These are phyloP conservation scores for Amanita rubescens DNA, from an alignment of 768 basidiomycete species.

Conservation along the genomic window DNA sequence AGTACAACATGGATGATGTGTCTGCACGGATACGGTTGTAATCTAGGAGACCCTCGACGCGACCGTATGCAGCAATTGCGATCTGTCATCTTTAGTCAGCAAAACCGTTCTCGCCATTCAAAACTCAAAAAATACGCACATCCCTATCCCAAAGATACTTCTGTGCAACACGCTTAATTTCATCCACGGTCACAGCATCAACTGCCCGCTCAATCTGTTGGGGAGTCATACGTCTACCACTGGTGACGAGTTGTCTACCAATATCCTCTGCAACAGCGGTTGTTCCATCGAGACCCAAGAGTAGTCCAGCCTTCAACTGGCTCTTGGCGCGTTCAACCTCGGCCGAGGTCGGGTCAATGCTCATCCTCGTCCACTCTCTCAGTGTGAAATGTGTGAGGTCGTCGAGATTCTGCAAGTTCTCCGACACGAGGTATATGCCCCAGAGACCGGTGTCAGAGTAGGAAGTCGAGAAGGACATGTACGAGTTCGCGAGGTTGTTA, in stretches of 20 bases:
- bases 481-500: conserved; percentile 97
- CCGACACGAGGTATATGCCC: conserved; percentile 96
- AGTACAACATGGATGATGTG: conserved; percentile 76
- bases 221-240: conserved; percentile 83
- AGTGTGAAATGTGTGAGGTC: conserved; percentile 92
- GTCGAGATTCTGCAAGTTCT: conserved; percentile 91
- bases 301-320: conserved; percentile 91
- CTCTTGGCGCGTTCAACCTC: conserved; percentile 98
- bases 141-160: conserved; percentile 98
- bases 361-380: conserved; percentile 95
- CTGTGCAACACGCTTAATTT: conserved; percentile 91
- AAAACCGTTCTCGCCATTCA: conserved; percentile 4
- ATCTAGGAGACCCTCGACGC: conserved; percentile 87
- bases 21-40: conserved; percentile 86
- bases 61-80: conserved; percentile 84
- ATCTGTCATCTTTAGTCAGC: conserved; percentile 38
- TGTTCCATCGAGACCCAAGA: conserved; percentile 90
- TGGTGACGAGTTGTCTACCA: conserved; percentile 95
- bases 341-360: conserved; percentile 68
- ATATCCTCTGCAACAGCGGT: conserved; percentile 98
- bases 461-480: conserved; percentile 98
- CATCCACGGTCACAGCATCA: conserved; percentile 79
- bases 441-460: conserved; percentile 99
- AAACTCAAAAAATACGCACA: conserved; percentile 39
- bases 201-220: conserved; percentile 91